Conservation (phyloP, 179 eudicot species). For the Monotropa hypopitys region DNA sequence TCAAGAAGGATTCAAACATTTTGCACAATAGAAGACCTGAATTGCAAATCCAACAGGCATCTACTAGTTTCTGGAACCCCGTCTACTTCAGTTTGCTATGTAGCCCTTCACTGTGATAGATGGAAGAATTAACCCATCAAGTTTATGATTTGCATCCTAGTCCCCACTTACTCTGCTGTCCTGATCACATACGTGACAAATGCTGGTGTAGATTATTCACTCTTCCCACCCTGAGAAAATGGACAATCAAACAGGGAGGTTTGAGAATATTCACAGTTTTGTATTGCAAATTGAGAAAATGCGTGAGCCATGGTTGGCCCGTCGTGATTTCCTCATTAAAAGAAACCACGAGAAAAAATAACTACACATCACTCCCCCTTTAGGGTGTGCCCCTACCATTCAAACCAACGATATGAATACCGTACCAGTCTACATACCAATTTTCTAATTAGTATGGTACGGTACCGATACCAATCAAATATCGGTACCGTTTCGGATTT, state of each 20-base stretch:
- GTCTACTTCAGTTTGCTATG: not conserved
- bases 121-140: not conserved
- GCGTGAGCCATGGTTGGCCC: not conserved
- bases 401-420: not conserved
- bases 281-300: not conserved
- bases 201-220: not conserved
- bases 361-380: not conserved
- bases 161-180: not conserved
- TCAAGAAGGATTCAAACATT: not conserved
- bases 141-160: not conserved
- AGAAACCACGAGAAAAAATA: not conserved
- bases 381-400: not conserved
- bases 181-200: not conserved
- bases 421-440: too few relatives aligned
- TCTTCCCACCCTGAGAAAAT: slow-evolving; percentile 12
- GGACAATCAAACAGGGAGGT: not conserved
- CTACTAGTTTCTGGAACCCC: not conserved
- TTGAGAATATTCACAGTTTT: not conserved
- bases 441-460: too few relatives aligned
- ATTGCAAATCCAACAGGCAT: not conserved
- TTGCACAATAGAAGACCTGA: not conserved
- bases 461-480: too few relatives aligned
- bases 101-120: not conserved
- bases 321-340: not conserved
- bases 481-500: too few relatives aligned